Evolutionary conservation across 768 basidiomycete species (phyloP).

Genomic region (Hygrophorus pudorinus): DNA sequence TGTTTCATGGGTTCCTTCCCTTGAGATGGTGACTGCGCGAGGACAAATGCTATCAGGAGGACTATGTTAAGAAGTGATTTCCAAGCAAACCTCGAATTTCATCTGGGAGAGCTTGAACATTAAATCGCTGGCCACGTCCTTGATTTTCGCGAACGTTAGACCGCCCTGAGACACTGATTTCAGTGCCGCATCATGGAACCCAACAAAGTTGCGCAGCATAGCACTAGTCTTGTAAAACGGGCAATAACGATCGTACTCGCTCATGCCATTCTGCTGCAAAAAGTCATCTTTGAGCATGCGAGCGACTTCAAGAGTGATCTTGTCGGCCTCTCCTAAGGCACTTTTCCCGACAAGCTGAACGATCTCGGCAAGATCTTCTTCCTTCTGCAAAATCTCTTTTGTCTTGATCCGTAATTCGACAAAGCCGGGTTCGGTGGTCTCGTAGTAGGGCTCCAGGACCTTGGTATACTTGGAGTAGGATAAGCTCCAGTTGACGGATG

Average conservation of each 20-base stretch:
- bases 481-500: slow-evolving; percentile 99
- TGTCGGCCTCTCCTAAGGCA: slow-evolving; percentile 93
- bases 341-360: slow-evolving; percentile 99
- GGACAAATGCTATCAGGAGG: slow-evolving; percentile 2
- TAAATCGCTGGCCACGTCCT: slow-evolving; percentile 76
- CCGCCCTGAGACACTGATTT: slow-evolving; percentile 78
- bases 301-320: slow-evolving; percentile 96
- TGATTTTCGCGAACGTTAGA: slow-evolving; percentile 78
- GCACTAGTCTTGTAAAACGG: slow-evolving; percentile 98
- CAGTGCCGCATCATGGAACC: slow-evolving; percentile 86
- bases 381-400: slow-evolving; percentile 97
- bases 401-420: slow-evolving; percentile 85
- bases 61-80: neutral
- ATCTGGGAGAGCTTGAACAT: slow-evolving; percentile 98
- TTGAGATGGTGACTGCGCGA: slow-evolving; percentile 73
- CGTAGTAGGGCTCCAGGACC: slow-evolving; percentile 88
- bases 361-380: slow-evolving; percentile 97
- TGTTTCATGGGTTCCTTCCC: slow-evolving; percentile 75
- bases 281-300: slow-evolving; percentile 97
- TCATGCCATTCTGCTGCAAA: slow-evolving; percentile 98
- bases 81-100: slow-evolving; percentile 82
- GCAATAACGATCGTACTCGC: slow-evolving; percentile 93
- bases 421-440: slow-evolving; percentile 87
- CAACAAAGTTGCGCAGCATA: slow-evolving; percentile 92
- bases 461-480: slow-evolving; percentile 99